Evolutionary conservation across 805 yeast species (phyloP).

Genomic region (Yamadazyma phyllophila): DNA sequence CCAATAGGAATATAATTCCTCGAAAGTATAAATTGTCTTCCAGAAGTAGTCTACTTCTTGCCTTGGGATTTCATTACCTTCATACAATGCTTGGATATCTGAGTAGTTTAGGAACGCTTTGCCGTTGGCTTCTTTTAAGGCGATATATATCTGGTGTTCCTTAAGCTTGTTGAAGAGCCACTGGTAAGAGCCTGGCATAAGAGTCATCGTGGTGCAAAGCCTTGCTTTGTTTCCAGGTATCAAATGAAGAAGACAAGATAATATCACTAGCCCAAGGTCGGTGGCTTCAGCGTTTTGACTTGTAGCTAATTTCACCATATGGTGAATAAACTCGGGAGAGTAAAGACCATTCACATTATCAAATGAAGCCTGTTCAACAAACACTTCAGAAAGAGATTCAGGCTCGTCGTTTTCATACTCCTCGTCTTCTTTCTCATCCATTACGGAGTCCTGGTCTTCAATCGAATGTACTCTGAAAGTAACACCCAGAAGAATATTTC

Average conservation of each 20-base stretch:
- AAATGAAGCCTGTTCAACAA: constrained; percentile 6
- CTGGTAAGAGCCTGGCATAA: constrained; percentile 38
- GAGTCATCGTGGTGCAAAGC: constrained; percentile 39
- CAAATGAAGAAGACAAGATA: constrained; percentile 33
- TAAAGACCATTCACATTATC: constrained; percentile 17
- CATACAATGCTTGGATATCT: not conserved
- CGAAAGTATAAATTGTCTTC: constrained; percentile 45
- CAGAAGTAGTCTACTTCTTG: constrained; percentile 22
- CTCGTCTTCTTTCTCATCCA: constrained; percentile 23
- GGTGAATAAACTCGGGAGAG: constrained; percentile 21
- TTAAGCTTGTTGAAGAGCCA: constrained; percentile 29
- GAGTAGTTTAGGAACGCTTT: constrained; percentile 14
- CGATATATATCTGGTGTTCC: constrained; percentile 16
- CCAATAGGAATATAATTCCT: constrained; percentile 67
- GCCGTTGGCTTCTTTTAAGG: constrained; percentile 6
- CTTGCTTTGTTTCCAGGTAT: constrained; percentile 36
- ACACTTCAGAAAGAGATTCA: not conserved
- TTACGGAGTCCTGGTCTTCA: constrained; percentile 16
- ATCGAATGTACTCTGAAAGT: constrained; percentile 16
- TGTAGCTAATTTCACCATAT: constrained; percentile 14
- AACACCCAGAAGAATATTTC: constrained; percentile 18
- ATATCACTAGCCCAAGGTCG: constrained; percentile 16
- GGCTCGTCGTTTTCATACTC: constrained; percentile 16
- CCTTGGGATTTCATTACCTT: not conserved
- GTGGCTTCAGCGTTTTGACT: not conserved